Conservation (phyloP, 257 asterid species). For the Solanum bukasovii region DNA sequence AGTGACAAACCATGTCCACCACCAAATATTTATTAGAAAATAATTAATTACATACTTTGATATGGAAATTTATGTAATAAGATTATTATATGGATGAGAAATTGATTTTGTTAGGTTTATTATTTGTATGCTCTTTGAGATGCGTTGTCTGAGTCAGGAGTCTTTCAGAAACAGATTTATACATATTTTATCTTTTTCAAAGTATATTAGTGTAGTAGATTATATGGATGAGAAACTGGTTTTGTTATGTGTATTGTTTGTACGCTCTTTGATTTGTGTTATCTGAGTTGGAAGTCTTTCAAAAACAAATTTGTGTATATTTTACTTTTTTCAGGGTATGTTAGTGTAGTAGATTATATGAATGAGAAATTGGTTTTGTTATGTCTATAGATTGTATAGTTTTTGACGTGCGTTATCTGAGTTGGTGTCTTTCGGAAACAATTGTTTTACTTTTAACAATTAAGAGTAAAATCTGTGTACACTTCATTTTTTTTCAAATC, state of each 20-base stretch:
- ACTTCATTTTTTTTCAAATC: no score
- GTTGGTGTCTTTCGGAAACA: no score
- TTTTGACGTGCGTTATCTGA: neutral
- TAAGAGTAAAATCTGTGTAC: accelerated
- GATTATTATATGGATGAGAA: no score
- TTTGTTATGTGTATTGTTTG: neutral
- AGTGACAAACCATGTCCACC: no score
- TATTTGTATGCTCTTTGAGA: no score
- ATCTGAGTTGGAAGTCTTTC: neutral
- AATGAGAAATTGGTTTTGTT: neutral
- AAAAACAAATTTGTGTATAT: neutral
- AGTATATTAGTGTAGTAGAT: neutral
- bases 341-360: neutral
- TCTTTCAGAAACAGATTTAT: no score
- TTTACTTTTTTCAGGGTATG: neutral
- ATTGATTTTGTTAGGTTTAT: no score
- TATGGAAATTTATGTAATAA: no score
- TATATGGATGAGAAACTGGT: neutral
- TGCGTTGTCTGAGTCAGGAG: no score
- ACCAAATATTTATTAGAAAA: no score
- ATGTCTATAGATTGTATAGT: no score
- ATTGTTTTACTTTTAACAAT: accelerated
- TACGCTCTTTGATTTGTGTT: neutral
- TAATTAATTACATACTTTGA: no score
- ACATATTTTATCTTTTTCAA: neutral